Conservation (phyloP, 768 basidiomycete species). For the Leucosporidium scottii region DNA sequence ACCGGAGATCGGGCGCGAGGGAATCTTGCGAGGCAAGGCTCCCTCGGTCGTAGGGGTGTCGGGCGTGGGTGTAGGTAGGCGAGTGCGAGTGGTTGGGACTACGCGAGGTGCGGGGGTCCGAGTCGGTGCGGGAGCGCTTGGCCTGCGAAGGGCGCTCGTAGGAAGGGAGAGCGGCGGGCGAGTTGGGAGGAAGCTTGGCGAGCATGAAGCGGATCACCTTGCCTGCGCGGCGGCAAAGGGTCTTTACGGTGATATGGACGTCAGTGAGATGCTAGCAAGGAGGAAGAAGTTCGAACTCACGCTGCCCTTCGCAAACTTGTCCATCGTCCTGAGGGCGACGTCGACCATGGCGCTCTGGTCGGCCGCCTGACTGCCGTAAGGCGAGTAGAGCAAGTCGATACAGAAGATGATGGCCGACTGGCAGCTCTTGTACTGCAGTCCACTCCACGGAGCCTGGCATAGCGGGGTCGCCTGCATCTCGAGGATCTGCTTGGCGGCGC, state of each 20-base stretch:
- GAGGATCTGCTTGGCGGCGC: background rate
- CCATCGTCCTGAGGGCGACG: background rate
- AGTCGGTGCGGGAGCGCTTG: no score
- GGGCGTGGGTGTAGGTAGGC: no score
- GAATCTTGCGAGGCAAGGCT: no score
- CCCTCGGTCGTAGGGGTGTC: no score
- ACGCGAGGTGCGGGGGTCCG: no score
- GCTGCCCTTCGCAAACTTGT: background rate
- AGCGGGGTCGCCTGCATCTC: background rate
- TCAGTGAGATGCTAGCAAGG: no score
- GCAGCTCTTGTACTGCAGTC: constrained; percentile 5
- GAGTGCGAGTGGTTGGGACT: no score
- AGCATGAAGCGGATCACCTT: background rate
- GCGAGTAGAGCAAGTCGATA: constrained; percentile 5
- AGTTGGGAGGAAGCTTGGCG: no score
- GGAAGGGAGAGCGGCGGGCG: no score
- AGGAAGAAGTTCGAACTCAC: background rate
- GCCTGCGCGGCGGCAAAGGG: background rate
- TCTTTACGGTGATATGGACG: background rate
- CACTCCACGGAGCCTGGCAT: background rate
- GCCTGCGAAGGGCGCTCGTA: no score
- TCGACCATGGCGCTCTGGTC: background rate
- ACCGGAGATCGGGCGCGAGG: no score
- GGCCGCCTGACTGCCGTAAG: background rate
- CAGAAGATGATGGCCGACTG: background rate